Percentiles rank a stretch among this genome's conserved stretches.
Evolutionary conservation across 768 basidiomycete species (phyloP).

Genomic region (Termitomyces sp.): DNA sequence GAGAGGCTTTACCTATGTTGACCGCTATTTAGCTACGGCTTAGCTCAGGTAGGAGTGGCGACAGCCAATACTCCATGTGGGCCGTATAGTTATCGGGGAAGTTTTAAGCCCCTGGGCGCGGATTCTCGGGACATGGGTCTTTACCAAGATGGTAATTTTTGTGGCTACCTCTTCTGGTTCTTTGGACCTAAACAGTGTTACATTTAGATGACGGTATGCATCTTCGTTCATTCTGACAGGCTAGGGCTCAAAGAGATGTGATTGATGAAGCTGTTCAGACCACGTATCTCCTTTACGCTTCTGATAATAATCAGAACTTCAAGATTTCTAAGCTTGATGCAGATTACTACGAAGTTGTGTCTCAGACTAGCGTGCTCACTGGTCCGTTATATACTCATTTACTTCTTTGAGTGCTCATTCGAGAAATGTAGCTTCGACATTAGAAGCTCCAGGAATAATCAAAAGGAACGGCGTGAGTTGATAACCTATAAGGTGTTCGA

Average conservation of each 20-base stretch:
- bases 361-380: constrained; percentile 38
- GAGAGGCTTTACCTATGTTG: neutral
- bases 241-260: neutral
- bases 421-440: constrained; percentile 37
- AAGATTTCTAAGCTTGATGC: constrained; percentile 54
- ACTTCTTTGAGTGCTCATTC: neutral
- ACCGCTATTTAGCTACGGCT: constrained; percentile 42
- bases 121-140: constrained; percentile 58
- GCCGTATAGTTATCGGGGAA: constrained; percentile 51
- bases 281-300: constrained; percentile 58
- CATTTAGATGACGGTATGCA: constrained; percentile 34
- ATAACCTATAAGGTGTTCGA: neutral
- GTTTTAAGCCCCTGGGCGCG: constrained; percentile 52
- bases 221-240: neutral
- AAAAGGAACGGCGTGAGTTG: constrained; percentile 46
- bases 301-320: constrained; percentile 66
- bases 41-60: constrained; percentile 60
- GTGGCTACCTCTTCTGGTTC: neutral
- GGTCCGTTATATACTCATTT: constrained; percentile 23
- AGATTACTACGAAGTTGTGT: constrained; percentile 54
- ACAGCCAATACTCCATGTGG: constrained; percentile 56
- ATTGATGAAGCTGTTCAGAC: constrained; percentile 34
- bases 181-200: neutral
- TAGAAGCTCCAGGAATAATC: constrained; percentile 59
- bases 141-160: constrained; percentile 36